Conservation (phyloP, 2,329 filamentous ascomycete species). For the Paecilomyces fulvus region DNA sequence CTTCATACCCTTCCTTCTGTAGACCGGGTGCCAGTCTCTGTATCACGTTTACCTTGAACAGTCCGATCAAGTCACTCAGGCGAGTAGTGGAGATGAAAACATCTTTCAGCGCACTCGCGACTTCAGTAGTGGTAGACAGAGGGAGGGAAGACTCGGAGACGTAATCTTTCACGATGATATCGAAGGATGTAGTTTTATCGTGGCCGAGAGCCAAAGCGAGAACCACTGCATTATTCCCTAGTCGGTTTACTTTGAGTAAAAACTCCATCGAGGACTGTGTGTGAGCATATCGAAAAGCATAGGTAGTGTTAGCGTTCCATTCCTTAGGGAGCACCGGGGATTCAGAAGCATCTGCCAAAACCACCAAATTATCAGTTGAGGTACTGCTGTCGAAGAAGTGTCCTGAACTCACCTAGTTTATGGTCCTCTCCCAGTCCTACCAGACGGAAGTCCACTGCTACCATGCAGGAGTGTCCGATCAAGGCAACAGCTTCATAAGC, state of each 20-base stretch:
- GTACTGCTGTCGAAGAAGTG: not conserved
- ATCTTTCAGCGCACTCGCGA: slow-evolving; percentile 35
- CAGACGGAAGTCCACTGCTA: slow-evolving; percentile 69
- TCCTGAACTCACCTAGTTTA: slow-evolving; percentile 47
- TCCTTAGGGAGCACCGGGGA: slow-evolving; percentile 52
- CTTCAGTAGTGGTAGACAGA: slow-evolving; percentile 29
- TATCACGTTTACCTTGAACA: slow-evolving; percentile 71
- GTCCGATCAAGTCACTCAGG: slow-evolving; percentile 59
- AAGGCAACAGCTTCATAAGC: slow-evolving; percentile 76
- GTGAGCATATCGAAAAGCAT: slow-evolving; percentile 81
- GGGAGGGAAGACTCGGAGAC: slow-evolving; percentile 56
- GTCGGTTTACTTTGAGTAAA: slow-evolving; percentile 69
- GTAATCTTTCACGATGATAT: slow-evolving; percentile 66
- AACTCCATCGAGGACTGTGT: slow-evolving; percentile 77
- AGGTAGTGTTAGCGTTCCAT: slow-evolving; percentile 70
- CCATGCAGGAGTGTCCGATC: slow-evolving; percentile 75
- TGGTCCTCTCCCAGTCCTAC: slow-evolving; percentile 79
- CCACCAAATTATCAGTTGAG: not conserved
- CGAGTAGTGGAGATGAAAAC: slow-evolving; percentile 67
- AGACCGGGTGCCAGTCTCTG: slow-evolving; percentile 74
- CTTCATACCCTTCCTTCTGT: slow-evolving; percentile 70
- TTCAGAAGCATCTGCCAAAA: slow-evolving; percentile 19
- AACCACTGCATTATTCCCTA: slow-evolving; percentile 77
- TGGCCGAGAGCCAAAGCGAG: slow-evolving; percentile 70
- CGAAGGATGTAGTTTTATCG: slow-evolving; percentile 71